These are phyloP conservation scores for Solanum sparsipilum DNA, from an alignment of 257 asterid genomes.

Conservation along the genomic window DNA sequence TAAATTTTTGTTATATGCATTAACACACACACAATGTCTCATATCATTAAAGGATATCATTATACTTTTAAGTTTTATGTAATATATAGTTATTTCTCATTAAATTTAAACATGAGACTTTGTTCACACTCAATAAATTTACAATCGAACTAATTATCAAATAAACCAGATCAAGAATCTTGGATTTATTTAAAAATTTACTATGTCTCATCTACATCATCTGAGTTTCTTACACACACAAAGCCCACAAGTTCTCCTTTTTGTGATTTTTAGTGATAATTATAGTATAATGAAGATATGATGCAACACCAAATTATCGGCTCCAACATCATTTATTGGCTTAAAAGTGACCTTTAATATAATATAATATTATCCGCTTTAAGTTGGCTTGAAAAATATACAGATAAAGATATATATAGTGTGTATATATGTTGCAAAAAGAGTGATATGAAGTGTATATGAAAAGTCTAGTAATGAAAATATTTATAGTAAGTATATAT, in stretches of 20 bases:
- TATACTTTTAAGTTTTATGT: not conserved
- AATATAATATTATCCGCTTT: no score
- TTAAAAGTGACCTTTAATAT: no score
- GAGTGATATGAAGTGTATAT: no score
- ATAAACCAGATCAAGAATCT: not conserved
- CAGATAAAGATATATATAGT: no score
- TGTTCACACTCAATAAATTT: not conserved
- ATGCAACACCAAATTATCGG: not conserved
- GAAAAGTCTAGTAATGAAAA: no score
- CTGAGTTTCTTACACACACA: not conserved
- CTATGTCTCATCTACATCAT: no score
- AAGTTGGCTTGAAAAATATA: no score
- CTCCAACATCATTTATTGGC: not conserved
- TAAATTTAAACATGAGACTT: not conserved
- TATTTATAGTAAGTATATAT: no score
- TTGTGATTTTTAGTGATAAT: no score
- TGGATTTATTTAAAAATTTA: not conserved
- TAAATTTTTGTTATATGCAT: no score
- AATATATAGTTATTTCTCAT: not conserved
- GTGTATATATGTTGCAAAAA: no score
- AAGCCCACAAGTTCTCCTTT: not conserved
- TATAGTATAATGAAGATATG: not conserved
- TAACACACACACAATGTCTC: not conserved
- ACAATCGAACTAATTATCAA: not conserved
- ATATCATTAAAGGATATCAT: not conserved